Base-by-base conservation (phyloP, 306 rosid genomes). In the Sicyos edulis region DNA sequence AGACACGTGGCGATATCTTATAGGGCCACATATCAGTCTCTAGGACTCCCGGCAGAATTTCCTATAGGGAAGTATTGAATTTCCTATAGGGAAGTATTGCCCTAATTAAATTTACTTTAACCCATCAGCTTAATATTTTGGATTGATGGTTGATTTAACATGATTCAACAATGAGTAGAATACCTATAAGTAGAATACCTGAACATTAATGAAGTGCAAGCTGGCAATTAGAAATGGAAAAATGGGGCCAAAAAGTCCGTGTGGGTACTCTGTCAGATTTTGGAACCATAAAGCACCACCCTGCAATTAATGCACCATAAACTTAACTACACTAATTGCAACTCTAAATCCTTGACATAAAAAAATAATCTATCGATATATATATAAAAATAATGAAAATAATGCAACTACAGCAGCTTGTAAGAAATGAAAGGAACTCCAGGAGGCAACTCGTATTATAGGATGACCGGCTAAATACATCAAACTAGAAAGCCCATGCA, bases 231-330 rank as follows among this genome's bases (percentile, higher is more conserved):
- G 56, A 54, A 86, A 21, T 55, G 98, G 98, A 80, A 90, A 87
- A 82, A 87, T 78, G 83, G 86, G 75, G 64, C 98, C 96, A 19
- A 79, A 79, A 76, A 84, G 81, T 59, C 96, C 96, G 11, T 84
- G 90, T 65, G 98, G 79, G 49, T 78, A 75, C 71, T 86, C 90
- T 60, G 96, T 80, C 81, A 93, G 86, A 83, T 93, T 85, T 74
- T 83, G 90, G 84, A 93, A 93, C 98, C 98, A 93, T 45, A 90
- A 75, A 81, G 88, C 81, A 74, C 97, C 98, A 70, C 98, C 98
- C 98, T 93, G 92, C 72, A 68, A 82, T 71, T 74, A 37, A 72
- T 14, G 37, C 57, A 73, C 19, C 64, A 54, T 15, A 79, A 67
- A 76, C 55, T 54, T 71, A 53, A 76, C 54, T 66, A 12, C 6